These are phyloP conservation scores for Mycena venus DNA, from an alignment of 768 basidiomycete species.

Conservation along the genomic window DNA sequence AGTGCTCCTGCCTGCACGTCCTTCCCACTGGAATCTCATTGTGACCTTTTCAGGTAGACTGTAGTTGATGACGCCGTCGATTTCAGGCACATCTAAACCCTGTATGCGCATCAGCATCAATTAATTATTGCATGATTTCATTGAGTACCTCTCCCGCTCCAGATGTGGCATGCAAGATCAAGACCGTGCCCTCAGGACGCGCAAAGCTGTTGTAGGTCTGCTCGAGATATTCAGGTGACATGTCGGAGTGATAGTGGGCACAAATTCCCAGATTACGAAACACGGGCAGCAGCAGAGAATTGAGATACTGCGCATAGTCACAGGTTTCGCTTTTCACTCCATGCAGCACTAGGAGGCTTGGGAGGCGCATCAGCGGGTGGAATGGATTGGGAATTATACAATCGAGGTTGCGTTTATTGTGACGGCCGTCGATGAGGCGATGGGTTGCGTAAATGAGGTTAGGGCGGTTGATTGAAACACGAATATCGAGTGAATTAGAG, in stretches of 20 bases:
- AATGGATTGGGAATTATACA: slow-evolving; percentile 31
- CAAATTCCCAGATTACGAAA: slow-evolving; percentile 13
- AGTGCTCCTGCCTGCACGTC: neutral
- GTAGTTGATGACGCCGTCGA: slow-evolving; percentile 3
- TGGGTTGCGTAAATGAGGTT: too few species aligned
- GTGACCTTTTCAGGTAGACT: neutral
- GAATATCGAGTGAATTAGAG: slow-evolving; percentile 18
- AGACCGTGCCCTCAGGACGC: neutral
- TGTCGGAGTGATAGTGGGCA: slow-evolving; percentile 44
- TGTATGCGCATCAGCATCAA: neutral
- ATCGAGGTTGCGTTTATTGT: too few species aligned
- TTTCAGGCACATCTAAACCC: neutral
- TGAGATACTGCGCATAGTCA: too few species aligned
- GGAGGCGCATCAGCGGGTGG: slow-evolving; percentile 5
- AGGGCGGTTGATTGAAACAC: too few species aligned
- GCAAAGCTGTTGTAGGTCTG: slow-evolving; percentile 26
- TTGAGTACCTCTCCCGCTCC: slow-evolving; percentile 7
- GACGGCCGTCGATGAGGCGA: too few species aligned
- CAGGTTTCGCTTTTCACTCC: slow-evolving; percentile 28
- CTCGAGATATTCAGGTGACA: slow-evolving; percentile 44
- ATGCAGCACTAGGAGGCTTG: slow-evolving; percentile 36
- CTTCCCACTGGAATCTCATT: neutral
- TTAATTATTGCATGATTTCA: too few species aligned
- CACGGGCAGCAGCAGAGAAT: too few species aligned
- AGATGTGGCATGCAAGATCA: neutral